A percentile compares a stretch with the other conserved stretches of the same genome.
Conservation (phyloP, 331 rosid species). For the Cydonia oblonga region DNA sequence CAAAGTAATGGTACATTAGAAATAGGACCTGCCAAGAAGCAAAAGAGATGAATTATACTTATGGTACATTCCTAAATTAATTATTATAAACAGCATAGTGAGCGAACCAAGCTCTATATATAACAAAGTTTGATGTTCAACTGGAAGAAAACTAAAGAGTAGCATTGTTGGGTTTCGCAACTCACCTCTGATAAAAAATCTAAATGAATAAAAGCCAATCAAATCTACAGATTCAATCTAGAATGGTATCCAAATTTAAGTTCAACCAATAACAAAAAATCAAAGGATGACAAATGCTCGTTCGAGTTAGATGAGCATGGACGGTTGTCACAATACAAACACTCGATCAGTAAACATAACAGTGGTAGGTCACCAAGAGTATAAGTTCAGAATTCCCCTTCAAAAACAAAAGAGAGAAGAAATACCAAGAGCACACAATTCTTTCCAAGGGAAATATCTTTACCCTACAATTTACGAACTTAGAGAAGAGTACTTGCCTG, state of each 20-base stretch:
- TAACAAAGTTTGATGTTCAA: not conserved
- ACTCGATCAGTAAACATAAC: not conserved
- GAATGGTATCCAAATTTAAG: not conserved
- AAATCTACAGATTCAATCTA: not conserved
- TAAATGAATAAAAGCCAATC: not conserved
- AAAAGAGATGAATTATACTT: conserved; percentile 5
- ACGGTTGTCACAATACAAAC: not conserved
- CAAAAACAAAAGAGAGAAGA: not conserved
- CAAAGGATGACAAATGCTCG: not conserved
- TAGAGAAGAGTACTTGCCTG: conserved; percentile 58
- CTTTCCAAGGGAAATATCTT: not conserved
- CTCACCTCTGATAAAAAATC: not conserved
- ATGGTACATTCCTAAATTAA: not conserved
- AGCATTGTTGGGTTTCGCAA: not conserved
- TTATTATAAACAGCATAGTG: not conserved
- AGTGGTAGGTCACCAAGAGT: not conserved
- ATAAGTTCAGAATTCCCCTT: not conserved
- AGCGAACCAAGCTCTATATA: not conserved
- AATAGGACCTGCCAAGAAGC: conserved; percentile 68
- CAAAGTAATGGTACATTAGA: conserved; percentile 93
- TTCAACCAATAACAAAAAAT: not conserved
- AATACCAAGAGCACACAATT: not conserved
- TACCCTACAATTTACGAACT: not conserved
- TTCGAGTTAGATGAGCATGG: not conserved
- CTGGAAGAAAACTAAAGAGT: not conserved